Evolutionary conservation across 179 eudicot genomes (phyloP).

Genomic region (Camellia oleifera): DNA sequence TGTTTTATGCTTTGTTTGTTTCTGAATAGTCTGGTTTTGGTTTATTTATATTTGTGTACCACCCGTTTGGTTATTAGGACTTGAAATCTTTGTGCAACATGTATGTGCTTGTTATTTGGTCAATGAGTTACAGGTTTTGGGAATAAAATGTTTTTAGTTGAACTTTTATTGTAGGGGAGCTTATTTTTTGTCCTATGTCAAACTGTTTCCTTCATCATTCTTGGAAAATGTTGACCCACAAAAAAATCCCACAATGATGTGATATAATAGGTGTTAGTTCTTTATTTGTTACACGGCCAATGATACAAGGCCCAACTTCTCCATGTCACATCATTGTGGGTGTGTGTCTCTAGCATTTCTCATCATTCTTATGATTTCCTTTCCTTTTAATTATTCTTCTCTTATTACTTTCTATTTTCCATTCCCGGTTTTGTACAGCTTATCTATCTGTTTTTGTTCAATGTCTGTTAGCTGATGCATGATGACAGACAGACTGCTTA

Average conservation of each 20-base stretch:
- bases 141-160: not conserved
- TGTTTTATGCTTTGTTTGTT: not conserved
- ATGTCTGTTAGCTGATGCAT: not conserved
- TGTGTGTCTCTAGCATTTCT: too few species aligned
- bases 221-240: too few species aligned
- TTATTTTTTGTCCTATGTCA: not conserved
- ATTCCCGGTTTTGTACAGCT: not conserved
- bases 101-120: not conserved
- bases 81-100: too few species aligned
- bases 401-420: not conserved
- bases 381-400: not conserved
- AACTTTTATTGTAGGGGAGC: not conserved
- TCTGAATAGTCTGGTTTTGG: not conserved
- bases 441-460: not conserved
- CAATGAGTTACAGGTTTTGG: not conserved
- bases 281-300: too few species aligned
- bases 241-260: too few species aligned
- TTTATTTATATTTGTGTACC: not conserved
- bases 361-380: not conserved
- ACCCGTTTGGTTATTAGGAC: not conserved
- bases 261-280: too few species aligned
- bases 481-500: not conserved
- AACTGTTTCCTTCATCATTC: too few species aligned
- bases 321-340: too few species aligned
- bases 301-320: too few species aligned